Base-by-base conservation (phyloP, 2,329 filamentous ascomycete genomes). In the Trichothecium roseum region DNA sequence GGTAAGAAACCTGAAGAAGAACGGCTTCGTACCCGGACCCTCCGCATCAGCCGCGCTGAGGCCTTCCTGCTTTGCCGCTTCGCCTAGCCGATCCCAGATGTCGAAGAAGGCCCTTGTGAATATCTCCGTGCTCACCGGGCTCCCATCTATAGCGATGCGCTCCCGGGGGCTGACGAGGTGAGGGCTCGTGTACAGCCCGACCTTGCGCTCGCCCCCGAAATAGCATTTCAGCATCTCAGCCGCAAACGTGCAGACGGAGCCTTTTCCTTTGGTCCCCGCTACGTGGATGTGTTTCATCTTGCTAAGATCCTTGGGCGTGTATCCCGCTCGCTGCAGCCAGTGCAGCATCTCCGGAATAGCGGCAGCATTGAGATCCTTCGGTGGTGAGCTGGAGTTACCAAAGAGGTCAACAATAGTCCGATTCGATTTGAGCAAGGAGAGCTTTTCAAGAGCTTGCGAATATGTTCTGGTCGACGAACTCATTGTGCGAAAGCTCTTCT, bases 251-350 rank as follows among this genome's bases (percentile, higher is more conserved):
- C 83, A 85, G 1, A 86, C 87, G 3, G 84, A 91, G 28, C 88
- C 88, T 57, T 95, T 96, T 40, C 89, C 89, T 56, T 95, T 96
- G 4, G 88, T 95, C 10, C 89, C 89, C 1, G 89, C 84, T 31
- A 96, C 78, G 54, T 96, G 89, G 41, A 96, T 76, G 45, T 68
- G 69, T 13, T 57, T 59, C 35, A 72, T 56, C 4, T 49, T 44
- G 10, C 56, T 47, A 18, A 74, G 61, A 43, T 66, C 62, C 1
- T 47, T 36, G 2, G 56, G 55, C 59, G 80, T 62, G 59, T 94
- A 84, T 33, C 85, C 85, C 37, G 84, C 78, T 41, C 81, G 81
- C 31, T 61, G 64, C 44, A 84, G 76, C 82, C 84, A 94, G 46
- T 77, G 72, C 18, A 79, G 63, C 72, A 91, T 89, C 55, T 94